Percentiles rank a stretch among this genome's conserved stretches.
Conservation (phyloP, 2,329 filamentous ascomycete genomes). For the Escovopsis sp. region DNA sequence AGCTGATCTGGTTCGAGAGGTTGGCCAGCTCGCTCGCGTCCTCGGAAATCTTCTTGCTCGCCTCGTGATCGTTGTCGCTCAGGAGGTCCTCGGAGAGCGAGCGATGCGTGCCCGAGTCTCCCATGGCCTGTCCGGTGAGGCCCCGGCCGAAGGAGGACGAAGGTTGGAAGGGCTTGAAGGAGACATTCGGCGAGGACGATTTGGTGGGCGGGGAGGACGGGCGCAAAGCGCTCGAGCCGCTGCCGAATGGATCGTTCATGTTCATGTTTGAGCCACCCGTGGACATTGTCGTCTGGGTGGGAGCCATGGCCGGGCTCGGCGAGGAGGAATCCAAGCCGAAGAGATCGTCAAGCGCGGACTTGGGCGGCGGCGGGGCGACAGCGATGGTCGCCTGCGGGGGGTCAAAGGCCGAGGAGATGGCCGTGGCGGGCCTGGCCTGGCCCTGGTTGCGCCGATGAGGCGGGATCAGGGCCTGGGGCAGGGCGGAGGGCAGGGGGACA, state of each 20-base stretch:
- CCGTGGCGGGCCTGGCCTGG: slow-evolving; percentile 36
- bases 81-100: slow-evolving; percentile 66
- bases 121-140: slow-evolving; percentile 59
- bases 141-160: slow-evolving; percentile 85
- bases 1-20: slow-evolving; percentile 87
- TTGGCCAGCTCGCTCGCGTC: slow-evolving; percentile 92
- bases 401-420: slow-evolving; percentile 37
- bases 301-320: slow-evolving; percentile 32
- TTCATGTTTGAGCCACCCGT: slow-evolving; percentile 57
- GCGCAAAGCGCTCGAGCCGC: slow-evolving; percentile 29
- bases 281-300: slow-evolving; percentile 46
- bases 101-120: slow-evolving; percentile 30
- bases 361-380: slow-evolving; percentile 33
- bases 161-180: slow-evolving; percentile 83
- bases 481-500: slow-evolving; percentile 51
- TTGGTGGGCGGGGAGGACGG: slow-evolving; percentile 37
- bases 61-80: slow-evolving; percentile 78
- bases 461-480: slow-evolving; percentile 72
- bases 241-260: slow-evolving; percentile 47
- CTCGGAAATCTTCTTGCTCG: slow-evolving; percentile 72
- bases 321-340: slow-evolving; percentile 71
- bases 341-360: slow-evolving; percentile 81
- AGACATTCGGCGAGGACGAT: slow-evolving; percentile 30
- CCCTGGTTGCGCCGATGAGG: slow-evolving; percentile 63
- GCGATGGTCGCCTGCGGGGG: slow-evolving; percentile 21